A percentile compares a stretch with the other conserved stretches of the same genome.
phyloP scores from a whole-genome alignment of 2,329 filamentous ascomycete species.

The Ophiocordyceps unilateralis region DNA sequence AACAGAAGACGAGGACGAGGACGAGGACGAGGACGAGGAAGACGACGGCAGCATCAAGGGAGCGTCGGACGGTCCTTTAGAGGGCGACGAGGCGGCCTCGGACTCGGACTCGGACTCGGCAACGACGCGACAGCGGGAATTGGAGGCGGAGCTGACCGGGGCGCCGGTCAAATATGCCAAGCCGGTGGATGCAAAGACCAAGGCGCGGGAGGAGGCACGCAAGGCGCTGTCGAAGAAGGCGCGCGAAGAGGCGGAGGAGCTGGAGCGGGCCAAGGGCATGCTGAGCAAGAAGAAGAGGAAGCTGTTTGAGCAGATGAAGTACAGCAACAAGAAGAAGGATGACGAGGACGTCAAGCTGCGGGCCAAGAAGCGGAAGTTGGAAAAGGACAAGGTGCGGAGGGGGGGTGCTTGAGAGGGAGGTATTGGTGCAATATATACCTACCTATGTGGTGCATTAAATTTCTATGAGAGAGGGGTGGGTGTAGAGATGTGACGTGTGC shows the following conservation, averaged over 20 bases:
- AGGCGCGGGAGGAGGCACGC: slow-evolving; percentile 51
- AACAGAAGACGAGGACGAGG: slow-evolving; percentile 29
- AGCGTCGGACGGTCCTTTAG: slow-evolving; percentile 22
- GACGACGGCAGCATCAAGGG: slow-evolving; percentile 21
- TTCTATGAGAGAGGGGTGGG: neutral
- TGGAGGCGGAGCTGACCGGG: slow-evolving; percentile 82
- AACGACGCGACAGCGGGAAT: slow-evolving; percentile 64
- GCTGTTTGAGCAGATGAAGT: slow-evolving; percentile 93
- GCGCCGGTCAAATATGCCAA: slow-evolving; percentile 33
- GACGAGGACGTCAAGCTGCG: slow-evolving; percentile 76
- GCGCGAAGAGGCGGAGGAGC: slow-evolving; percentile 65
- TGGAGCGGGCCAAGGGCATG: slow-evolving; percentile 94
- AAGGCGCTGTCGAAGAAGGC: slow-evolving; percentile 55
- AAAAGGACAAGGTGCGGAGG: slow-evolving; percentile 40
- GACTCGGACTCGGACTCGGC: slow-evolving; percentile 36
- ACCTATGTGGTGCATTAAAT: neutral
- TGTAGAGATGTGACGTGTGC: no score
- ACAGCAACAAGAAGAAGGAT: slow-evolving; percentile 86
- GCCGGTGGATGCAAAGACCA: slow-evolving; percentile 29
- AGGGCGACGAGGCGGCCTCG: slow-evolving; percentile 17
- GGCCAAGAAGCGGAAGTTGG: slow-evolving; percentile 78
- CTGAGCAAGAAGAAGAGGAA: slow-evolving; percentile 95
- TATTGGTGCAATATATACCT: slow-evolving; percentile 6
- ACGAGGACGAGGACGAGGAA: slow-evolving; percentile 31
- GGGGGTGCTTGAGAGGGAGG: slow-evolving; percentile 4